phyloP scores from a whole-genome alignment of 257 asterid species.

The Asclepias syriaca region DNA sequence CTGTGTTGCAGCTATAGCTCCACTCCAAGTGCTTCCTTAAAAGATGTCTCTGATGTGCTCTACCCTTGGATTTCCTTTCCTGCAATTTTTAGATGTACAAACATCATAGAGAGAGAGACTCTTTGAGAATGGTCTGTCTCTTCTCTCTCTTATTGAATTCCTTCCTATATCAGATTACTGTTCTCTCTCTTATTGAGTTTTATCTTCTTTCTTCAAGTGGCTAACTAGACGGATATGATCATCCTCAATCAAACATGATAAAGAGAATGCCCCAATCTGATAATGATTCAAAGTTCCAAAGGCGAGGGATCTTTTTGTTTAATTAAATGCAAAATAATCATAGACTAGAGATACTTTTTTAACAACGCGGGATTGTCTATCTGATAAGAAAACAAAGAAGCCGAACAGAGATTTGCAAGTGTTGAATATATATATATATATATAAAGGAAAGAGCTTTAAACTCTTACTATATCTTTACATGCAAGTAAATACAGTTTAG shows the following conservation, averaged over 20 bases:
- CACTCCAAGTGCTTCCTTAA: constrained; percentile 51
- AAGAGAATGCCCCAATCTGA: too few species aligned
- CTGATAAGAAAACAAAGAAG: not conserved
- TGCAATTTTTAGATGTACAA: not conserved
- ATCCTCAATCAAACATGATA: not conserved
- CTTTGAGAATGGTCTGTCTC: not conserved
- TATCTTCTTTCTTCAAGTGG: not conserved
- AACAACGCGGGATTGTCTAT: not conserved
- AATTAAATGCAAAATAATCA: not conserved
- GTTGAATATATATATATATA: too few species aligned
- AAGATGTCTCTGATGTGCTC: constrained; percentile 18
- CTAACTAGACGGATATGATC: not conserved
- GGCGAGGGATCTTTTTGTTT: not conserved
- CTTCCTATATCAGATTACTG: too few species aligned
- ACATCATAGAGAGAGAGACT: not conserved
- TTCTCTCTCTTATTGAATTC: not conserved
- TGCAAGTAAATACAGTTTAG: too few species aligned
- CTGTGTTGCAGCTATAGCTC: constrained; percentile 59
- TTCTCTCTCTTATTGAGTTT: too few species aligned
- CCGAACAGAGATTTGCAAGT: not conserved
- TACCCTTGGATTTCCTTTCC: not conserved
- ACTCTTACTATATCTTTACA: not conserved
- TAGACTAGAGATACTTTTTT: not conserved
- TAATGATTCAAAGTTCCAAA: not conserved
- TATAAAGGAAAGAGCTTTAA: not conserved